Evolutionary conservation across 2,329 filamentous ascomycete genomes (phyloP).

Genomic region (Colletotrichum endophyticum): DNA sequence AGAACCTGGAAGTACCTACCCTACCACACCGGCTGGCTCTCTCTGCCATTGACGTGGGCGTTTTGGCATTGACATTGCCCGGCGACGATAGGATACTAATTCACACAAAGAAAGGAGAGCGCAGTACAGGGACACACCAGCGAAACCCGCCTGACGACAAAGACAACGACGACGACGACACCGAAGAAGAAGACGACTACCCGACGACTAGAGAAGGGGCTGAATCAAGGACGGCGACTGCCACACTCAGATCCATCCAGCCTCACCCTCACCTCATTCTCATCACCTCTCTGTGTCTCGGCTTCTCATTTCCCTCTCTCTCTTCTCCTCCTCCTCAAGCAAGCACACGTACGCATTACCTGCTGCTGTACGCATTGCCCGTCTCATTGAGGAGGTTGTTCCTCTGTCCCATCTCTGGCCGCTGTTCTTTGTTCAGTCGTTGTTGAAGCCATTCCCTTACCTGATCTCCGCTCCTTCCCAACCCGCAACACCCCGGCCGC

Average conservation of each 20-base stretch:
- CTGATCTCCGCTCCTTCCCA: not conserved
- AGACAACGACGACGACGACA: not conserved
- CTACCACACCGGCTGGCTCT: not conserved
- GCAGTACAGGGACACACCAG: not conserved
- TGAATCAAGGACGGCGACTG: not conserved
- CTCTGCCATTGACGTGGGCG: slow-evolving; percentile 27
- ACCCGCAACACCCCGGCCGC: not conserved
- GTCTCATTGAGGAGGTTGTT: not conserved
- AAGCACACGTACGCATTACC: not conserved
- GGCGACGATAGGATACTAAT: not conserved
- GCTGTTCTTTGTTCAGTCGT: not conserved
- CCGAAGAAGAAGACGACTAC: not conserved
- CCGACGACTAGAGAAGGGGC: not conserved
- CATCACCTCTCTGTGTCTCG: not conserved
- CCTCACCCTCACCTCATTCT: not conserved
- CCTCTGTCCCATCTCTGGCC: not conserved
- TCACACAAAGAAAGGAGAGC: not conserved
- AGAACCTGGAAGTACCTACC: not conserved
- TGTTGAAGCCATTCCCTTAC: not conserved
- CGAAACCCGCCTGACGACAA: not conserved
- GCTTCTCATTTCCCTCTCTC: not conserved
- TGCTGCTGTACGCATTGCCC: not conserved
- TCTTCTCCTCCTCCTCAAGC: not conserved
- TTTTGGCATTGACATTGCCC: slow-evolving; percentile 25
- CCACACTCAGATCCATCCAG: not conserved